These are phyloP conservation scores for Schizosaccharomyces osmophilus DNA, from an alignment of 805 yeast species.

Conservation along the genomic window DNA sequence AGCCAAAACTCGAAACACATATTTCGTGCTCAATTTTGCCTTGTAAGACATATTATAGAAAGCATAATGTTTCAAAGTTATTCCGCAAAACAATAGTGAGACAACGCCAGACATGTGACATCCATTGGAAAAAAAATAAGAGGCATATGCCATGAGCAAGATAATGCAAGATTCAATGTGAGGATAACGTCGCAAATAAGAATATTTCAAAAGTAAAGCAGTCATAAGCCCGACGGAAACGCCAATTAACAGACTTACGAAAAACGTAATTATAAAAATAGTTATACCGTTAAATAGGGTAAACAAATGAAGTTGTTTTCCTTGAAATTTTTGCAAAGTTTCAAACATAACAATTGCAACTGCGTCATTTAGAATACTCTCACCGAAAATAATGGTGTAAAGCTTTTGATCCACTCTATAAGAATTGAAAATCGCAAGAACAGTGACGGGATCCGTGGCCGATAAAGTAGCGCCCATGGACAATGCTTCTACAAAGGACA, in stretches of 20 bases:
- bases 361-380: constrained; percentile 84
- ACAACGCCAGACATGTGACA: constrained; percentile 85
- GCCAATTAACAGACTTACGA: constrained; percentile 76
- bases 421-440: constrained; percentile 83
- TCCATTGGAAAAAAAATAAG: constrained; percentile 92
- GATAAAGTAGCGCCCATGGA: constrained; percentile 94
- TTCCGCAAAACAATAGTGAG: constrained; percentile 82
- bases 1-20: constrained; percentile 79
- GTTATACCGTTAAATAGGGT: constrained; percentile 87
- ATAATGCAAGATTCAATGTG: constrained; percentile 89
- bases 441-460: constrained; percentile 97
- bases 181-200: constrained; percentile 84
- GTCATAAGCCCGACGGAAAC: constrained; percentile 66
- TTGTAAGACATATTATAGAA: constrained; percentile 92
- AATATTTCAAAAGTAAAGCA: constrained; percentile 72
- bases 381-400: constrained; percentile 93
- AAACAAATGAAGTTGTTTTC: constrained; percentile 46
- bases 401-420: constrained; percentile 94
- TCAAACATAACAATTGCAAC: constrained; percentile 97
- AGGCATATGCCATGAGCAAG: constrained; percentile 72
- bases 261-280: constrained; percentile 74
- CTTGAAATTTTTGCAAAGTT: constrained; percentile 89
- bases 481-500: constrained; percentile 89
- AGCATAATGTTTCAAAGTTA: constrained; percentile 88
- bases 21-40: constrained; percentile 88